Conservation (phyloP, 2,329 filamentous ascomycete species). For the Pseudogymnoascus verrucosus region DNA sequence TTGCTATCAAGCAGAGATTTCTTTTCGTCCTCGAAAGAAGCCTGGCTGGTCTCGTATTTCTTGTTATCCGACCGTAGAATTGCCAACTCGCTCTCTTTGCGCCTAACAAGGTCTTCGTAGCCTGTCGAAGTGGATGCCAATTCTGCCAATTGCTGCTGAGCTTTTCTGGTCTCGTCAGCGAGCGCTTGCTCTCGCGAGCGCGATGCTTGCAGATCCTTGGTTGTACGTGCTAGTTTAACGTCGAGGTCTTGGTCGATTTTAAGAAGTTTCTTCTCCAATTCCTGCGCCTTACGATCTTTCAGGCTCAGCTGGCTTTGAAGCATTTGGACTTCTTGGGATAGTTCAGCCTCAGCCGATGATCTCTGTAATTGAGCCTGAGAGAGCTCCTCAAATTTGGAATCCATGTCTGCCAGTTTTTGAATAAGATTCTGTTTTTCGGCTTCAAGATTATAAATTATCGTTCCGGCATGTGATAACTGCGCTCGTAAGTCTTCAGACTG, state of each 20-base stretch:
- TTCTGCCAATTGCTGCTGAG: slow-evolving; percentile 78
- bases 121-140: slow-evolving; percentile 87
- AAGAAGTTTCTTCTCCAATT: slow-evolving; percentile 76
- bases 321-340: slow-evolving; percentile 82
- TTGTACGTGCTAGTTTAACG: slow-evolving; percentile 67
- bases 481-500: slow-evolving; percentile 70
- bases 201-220: slow-evolving; percentile 69
- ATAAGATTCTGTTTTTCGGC: slow-evolving; percentile 73
- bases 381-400: slow-evolving; percentile 62
- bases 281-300: slow-evolving; percentile 83
- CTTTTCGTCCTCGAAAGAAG: slow-evolving; percentile 71
- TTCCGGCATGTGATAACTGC: slow-evolving; percentile 85
- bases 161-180: slow-evolving; percentile 68
- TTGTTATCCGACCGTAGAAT: slow-evolving; percentile 79
- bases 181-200: slow-evolving; percentile 71
- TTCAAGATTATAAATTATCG: slow-evolving; percentile 78
- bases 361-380: slow-evolving; percentile 63
- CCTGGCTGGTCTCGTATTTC: slow-evolving; percentile 73
- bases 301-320: slow-evolving; percentile 81
- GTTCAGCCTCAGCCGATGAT: slow-evolving; percentile 64
- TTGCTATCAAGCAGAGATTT: slow-evolving; percentile 64
- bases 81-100: slow-evolving; percentile 87
- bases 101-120: slow-evolving; percentile 86
- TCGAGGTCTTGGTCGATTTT: slow-evolving; percentile 85
- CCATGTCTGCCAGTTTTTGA: slow-evolving; percentile 58